Percentiles rank a stretch among this genome's conserved stretches.
phyloP scores from a whole-genome alignment of 2,329 filamentous ascomycete species.

The Sporothrix protearum region DNA sequence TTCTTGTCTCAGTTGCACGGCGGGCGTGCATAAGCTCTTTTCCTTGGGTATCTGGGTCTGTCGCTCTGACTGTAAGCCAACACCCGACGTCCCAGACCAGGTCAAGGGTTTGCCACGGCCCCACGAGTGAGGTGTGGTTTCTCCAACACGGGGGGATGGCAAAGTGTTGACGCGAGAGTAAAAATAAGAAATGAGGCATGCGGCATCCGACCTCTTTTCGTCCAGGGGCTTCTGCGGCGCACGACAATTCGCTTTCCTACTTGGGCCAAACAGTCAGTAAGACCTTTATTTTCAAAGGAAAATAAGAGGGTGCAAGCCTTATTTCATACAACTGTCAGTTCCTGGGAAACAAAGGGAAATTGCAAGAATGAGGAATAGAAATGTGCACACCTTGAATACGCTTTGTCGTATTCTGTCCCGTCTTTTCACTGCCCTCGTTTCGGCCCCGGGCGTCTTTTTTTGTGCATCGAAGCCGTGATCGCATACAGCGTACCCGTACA shows the following conservation, averaged over 20 bases:
- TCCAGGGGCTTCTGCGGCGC: neutral
- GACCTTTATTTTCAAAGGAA: neutral
- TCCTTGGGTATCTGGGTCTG: neutral
- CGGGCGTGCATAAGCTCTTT: neutral
- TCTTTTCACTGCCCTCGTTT: neutral
- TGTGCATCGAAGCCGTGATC: neutral
- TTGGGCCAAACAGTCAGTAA: neutral
- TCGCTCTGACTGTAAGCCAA: conserved; percentile 11
- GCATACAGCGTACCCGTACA: neutral
- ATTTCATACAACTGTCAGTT: neutral
- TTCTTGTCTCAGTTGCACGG: conserved; percentile 7
- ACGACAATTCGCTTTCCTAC: neutral
- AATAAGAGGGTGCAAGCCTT: neutral
- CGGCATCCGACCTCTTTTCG: neutral
- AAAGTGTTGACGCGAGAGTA: neutral
- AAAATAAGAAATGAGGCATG: neutral
- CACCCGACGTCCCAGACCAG: neutral
- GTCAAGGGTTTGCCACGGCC: conserved; percentile 5
- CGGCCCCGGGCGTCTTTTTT: neutral
- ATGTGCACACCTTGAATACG: neutral
- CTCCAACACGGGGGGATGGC: neutral
- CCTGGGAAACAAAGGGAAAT: neutral
- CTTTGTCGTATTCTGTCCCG: neutral
- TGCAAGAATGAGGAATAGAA: neutral
- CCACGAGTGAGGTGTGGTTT: neutral